Evolutionary conservation across 805 yeast genomes (phyloP), one percentile per base, ranked within the genome.

Genomic region (Kuraishia floccosa): DNA sequence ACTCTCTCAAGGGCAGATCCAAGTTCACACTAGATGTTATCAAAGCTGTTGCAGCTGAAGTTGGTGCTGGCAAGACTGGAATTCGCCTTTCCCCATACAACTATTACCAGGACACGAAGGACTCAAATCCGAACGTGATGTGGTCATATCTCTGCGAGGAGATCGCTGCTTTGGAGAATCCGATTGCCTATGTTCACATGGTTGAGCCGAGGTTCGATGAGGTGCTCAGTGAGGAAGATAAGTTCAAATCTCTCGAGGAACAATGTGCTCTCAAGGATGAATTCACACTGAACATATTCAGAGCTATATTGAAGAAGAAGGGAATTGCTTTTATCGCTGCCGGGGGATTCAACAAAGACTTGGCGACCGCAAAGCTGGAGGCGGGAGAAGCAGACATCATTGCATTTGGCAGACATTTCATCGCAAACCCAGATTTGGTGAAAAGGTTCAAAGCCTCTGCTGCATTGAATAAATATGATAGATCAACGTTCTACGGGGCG

Each of bases 11-110:
- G 26, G 49, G 49, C 39, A 40, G 57, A 28, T 40, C 43, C 28
- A 39, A 51, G 18, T 37, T 47, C 17, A 33, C 39, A 4, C 33
- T 47, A 29, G 54, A 51, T 28, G 25, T 48, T 14, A 54, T 74
- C 13, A 77, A 72, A 40, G 65, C 67, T 4, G 41, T 72, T 23
- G 54, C 55, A 17, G 65, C 51, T 4, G 72, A 65, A 3, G 49
- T 75, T 39, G 84, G 84, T 30, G 60, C 68, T 14, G 58, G 59
- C 3, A 60, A 52, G 30, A 50, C 61, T 23, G 69, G 63, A 29
- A 39, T 69, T 29, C 56, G 78, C 40, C 41, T 64, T 23, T 58
- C 69, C 14, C 70, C 71, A 21, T 51, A 41, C 17, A 57, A 66
- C 37, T 31, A 38, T n/a, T 54, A 50, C 36, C 63, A 65, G 35